Base-by-base conservation (phyloP, 352 stramenopile species). In the Phytophthora crassamura region DNA sequence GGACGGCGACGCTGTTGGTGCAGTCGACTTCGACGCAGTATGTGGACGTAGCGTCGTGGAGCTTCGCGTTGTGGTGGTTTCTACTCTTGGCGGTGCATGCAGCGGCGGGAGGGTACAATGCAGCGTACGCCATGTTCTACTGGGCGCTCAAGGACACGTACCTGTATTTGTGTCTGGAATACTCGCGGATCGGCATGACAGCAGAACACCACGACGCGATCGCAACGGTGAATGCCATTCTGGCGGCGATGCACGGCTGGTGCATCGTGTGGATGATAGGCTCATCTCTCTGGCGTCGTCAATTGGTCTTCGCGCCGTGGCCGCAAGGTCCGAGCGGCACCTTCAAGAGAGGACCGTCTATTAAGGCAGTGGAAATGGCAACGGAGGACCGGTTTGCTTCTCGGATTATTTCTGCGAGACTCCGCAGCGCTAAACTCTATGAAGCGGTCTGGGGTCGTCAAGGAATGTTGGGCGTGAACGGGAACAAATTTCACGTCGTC, bases 81-180 rank as follows among this genome's bases (percentile, higher is more conserved):
- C 28, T 55, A 16, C 18, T 59, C 6, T n/a, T 60, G 6, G 11
- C 16, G n/a, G 60, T 64, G 1, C 39, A 49, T 58, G 38, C 43
- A n/a, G 16, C 49, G 7, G 59, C 43, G 14, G 50, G 56, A 16
- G 60, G 36, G 14, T 67, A 53, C 20, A 57, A 59, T 30, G 38
- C 47, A 9, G 65, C 59, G 1, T 69, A 74, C 48, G 65, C 59
- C 2, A 45, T 65, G 51, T 52, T 65, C 35, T 73, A 73, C 52
- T 62, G n/a, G n/a, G n/a, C n/a, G 32, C 32, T 74, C 2, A 38
- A 54, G 11, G 38, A 58, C 0, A 79, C 43, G 1, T 63, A 59
- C 6, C 30, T 72, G 12, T 56, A 63, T 20, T 14, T 22, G 11
- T 59, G 51, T 14, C 46, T 79, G 0, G 59, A 71, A 15, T 78